These are phyloP conservation scores for Agapanthus africanus DNA, from an alignment of 106 monocot species.

Conservation along the genomic window DNA sequence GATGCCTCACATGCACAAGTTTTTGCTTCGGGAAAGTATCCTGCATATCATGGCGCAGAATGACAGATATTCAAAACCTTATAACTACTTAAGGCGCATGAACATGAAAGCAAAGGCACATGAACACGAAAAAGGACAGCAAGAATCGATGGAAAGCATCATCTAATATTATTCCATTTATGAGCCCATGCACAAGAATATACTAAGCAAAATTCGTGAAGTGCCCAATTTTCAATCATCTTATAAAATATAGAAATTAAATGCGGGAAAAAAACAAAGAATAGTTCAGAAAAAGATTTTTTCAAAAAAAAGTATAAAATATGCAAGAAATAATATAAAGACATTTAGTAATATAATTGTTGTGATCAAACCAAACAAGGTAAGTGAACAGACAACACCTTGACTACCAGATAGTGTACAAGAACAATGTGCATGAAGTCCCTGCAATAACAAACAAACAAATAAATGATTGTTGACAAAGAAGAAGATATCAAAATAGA, in stretches of 20 bases:
- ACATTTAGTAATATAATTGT: not conserved
- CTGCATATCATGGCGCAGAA: too few species aligned
- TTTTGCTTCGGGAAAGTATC: too few species aligned
- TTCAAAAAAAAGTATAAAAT: not conserved
- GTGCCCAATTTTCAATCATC: not conserved
- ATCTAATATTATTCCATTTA: not conserved
- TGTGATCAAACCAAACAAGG: not conserved
- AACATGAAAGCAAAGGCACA: not conserved
- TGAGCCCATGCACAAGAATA: not conserved
- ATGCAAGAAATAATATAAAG: not conserved
- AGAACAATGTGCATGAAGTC: slow-evolving; percentile 94
- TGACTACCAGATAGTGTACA: slow-evolving; percentile 94
- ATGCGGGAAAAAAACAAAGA: not conserved
- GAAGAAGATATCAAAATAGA: not conserved
- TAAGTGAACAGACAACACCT: slow-evolving; percentile 37
- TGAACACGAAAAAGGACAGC: too few species aligned
- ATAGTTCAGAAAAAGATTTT: not conserved
- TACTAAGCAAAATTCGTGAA: not conserved
- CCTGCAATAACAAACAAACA: slow-evolving; percentile 41
- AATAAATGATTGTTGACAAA: not conserved
- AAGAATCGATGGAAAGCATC: not conserved
- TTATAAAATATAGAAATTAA: not conserved
- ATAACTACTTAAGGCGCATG: not conserved
- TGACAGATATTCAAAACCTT: not conserved
- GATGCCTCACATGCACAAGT: too few species aligned